Conservation (phyloP, 2,329 filamentous ascomycete genomes). For the Pseudopithomyces chartarum region DNA sequence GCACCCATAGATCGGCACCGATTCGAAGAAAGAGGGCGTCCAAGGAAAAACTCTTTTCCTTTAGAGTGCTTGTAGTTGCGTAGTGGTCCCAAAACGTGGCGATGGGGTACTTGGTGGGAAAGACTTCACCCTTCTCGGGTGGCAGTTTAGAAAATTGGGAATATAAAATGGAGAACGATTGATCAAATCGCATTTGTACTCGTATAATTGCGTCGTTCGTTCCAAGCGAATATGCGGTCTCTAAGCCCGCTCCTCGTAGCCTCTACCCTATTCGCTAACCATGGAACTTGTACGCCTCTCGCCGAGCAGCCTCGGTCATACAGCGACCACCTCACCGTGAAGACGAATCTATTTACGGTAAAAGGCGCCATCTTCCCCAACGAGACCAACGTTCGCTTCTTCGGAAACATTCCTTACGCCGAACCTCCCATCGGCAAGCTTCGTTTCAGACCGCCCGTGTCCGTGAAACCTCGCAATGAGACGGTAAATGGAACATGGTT, state of each 20-base stretch:
- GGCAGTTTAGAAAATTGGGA: background rate
- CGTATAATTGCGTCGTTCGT: background rate
- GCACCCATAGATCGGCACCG: background rate
- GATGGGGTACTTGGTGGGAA: background rate
- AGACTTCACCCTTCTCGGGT: background rate
- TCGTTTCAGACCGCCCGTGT: conserved; percentile 23
- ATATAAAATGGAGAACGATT: background rate
- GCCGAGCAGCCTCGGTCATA: background rate
- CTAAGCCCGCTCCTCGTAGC: background rate
- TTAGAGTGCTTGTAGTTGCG: background rate
- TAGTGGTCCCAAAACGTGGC: background rate
- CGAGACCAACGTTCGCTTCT: conserved; percentile 25
- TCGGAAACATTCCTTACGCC: conserved; percentile 24
- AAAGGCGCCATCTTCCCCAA: conserved; percentile 23
- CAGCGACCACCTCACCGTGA: conserved; percentile 15
- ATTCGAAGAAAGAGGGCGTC: background rate
- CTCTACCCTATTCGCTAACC: background rate
- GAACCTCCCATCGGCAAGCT: conserved; percentile 20
- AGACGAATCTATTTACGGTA: conserved; percentile 23
- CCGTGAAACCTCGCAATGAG: conserved; percentile 15
- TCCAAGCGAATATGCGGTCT: background rate
- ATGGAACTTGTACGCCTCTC: background rate
- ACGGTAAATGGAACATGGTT: conserved; percentile 24
- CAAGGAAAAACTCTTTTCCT: conserved; percentile 1
- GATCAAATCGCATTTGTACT: background rate